Percentiles rank a stretch among this genome's conserved stretches.
Conservation (phyloP, 768 basidiomycete species). For the Hortiboletus flavorubellus region DNA sequence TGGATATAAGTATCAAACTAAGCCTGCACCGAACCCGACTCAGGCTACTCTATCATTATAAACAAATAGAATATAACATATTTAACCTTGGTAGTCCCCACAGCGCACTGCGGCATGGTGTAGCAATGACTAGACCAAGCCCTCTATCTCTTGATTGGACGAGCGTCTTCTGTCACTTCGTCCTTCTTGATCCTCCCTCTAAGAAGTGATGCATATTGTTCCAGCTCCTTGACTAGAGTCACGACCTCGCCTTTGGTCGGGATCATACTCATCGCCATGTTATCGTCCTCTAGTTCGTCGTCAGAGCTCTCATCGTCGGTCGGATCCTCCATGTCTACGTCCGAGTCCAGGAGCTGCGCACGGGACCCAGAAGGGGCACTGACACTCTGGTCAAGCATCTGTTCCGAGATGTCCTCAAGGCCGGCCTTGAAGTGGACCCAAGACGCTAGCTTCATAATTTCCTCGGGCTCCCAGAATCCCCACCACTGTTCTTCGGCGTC, state of each 20-base stretch:
- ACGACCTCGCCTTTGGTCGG: constrained; percentile 36
- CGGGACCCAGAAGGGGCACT: neutral
- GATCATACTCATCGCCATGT: neutral
- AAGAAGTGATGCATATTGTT: constrained; percentile 58
- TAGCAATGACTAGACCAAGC: neutral
- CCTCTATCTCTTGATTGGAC: constrained; percentile 8
- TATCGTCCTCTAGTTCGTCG: neutral
- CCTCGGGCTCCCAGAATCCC: constrained; percentile 64
- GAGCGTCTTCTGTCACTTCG: constrained; percentile 19
- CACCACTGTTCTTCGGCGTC: constrained; percentile 57
- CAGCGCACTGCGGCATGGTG: constrained; percentile 6
- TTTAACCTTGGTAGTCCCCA: neutral
- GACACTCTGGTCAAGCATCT: constrained; percentile 5
- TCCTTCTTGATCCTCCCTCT: constrained; percentile 50
- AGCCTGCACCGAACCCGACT: neutral
- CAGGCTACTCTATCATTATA: constrained; percentile 17
- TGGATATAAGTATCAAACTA: constrained; percentile 16
- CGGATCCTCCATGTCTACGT: constrained; percentile 20
- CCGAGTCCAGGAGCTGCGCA: constrained; percentile 5
- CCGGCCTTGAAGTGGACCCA: constrained; percentile 58
- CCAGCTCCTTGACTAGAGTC: constrained; percentile 49
- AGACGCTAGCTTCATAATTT: constrained; percentile 60
- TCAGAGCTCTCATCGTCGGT: constrained; percentile 9
- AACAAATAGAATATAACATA: constrained; percentile 29
- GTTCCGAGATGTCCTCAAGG: constrained; percentile 27